Evolutionary conservation across 257 asterid species (phyloP), one percentile per base, ranked within the genome.

Genomic region (Fraxinus anomala): DNA sequence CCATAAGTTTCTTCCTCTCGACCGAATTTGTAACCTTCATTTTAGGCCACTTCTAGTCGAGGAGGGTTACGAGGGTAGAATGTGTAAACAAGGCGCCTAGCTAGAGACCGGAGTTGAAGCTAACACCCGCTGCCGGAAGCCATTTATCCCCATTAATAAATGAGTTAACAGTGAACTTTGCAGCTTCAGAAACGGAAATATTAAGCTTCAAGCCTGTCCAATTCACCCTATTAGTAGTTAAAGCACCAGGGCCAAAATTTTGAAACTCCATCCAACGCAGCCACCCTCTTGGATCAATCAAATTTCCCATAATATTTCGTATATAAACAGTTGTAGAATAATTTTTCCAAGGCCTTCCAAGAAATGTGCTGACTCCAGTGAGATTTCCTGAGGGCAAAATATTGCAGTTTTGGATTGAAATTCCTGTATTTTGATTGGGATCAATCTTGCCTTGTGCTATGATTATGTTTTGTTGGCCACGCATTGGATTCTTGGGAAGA

Each of bases 391-490:
- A 61, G 6, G 81, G 73, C 79, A 39, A 14, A 65, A 86, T 63
- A 19, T 72, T 81, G 67, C 86, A 83, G 23, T 81, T 83, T 0
- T 83, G 86, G 51, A 86, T 73, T 5, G 82, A 42, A 34, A 86
- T 39, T 19, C 81, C 83, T 4, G 84, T 85, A 77, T 85, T 87
- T 47, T 89, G 91, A 72, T 85, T 85, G 0, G 92, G 89, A 74
- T 87, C 89, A 42, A 67, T 14, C 70, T 80, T 84, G 9, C 91
- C 91, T 42, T 89, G 90, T 3, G 89, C 91, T 6, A 88, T 83
- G 63, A 89, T 78, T 49, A 86, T 84, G 85, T 77, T 84, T 31
- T 87, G 86, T 37, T 86, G 90, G 36, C 92, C 87, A 16, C 8
- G 72, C 84, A 76, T 69, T 2, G 90, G 90, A 61, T 12, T 80